phyloP scores from a whole-genome alignment of 2,329 filamentous ascomycete species.

The Pseudopyrenochaeta lycopersici region DNA sequence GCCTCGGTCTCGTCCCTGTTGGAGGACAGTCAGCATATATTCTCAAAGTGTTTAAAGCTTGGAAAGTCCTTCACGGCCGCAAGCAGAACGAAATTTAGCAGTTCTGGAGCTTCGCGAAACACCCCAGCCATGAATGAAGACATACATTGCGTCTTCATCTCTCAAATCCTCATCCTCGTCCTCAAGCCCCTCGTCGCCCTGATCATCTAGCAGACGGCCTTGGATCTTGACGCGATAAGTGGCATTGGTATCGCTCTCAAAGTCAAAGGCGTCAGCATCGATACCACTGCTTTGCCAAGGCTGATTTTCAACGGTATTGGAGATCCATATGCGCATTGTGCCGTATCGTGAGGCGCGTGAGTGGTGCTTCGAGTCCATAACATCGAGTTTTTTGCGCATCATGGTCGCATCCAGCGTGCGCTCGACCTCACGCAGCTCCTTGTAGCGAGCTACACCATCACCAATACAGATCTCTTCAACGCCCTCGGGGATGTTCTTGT shows the following conservation, averaged over 20 bases:
- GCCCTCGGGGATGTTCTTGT: conserved; percentile 92
- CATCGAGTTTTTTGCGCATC: conserved; percentile 91
- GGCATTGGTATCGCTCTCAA: conserved; percentile 77
- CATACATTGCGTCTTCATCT: conserved; percentile 62
- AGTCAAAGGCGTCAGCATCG: conserved; percentile 81
- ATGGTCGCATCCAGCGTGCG: conserved; percentile 89
- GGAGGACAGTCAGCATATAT: background rate
- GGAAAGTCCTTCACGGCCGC: background rate
- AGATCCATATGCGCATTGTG: conserved; percentile 92
- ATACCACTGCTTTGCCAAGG: conserved; percentile 82
- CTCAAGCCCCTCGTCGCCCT: conserved; percentile 43
- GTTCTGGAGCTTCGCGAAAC: background rate
- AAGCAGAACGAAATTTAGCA: background rate
- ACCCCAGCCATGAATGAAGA: background rate
- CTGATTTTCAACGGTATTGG: conserved; percentile 93
- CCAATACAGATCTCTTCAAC: conserved; percentile 81
- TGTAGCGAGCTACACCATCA: conserved; percentile 83
- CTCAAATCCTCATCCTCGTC: conserved; percentile 45
- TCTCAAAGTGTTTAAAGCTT: background rate
- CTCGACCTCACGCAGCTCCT: conserved; percentile 84
- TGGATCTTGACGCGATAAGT: conserved; percentile 93
- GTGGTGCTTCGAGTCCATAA: conserved; percentile 81
- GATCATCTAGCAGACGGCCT: conserved; percentile 75
- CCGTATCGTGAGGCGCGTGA: conserved; percentile 80
- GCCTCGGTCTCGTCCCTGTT: conserved; percentile 64